These are phyloP conservation scores for Termitomyces sp. DNA, from an alignment of 768 basidiomycete genomes.

Conservation along the genomic window DNA sequence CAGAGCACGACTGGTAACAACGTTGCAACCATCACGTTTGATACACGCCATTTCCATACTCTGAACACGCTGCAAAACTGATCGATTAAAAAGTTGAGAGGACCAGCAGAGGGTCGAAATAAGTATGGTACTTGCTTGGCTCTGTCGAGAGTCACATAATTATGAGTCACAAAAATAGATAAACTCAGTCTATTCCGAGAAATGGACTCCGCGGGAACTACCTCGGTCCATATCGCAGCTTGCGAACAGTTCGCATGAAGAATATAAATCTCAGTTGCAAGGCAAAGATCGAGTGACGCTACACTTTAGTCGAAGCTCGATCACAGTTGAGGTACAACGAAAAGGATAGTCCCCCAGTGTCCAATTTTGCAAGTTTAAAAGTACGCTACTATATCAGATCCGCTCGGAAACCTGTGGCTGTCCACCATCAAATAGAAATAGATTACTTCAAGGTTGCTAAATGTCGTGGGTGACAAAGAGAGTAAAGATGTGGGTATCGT, in stretches of 20 bases:
- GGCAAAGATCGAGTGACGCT: not conserved
- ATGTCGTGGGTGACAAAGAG: not conserved
- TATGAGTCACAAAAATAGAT: not conserved
- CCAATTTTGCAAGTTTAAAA: not conserved
- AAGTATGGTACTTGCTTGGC: not conserved
- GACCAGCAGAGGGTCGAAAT: not conserved
- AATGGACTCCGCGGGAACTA: not conserved
- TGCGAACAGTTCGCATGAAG: not conserved
- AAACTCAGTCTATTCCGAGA: not conserved
- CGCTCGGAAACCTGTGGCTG: not conserved
- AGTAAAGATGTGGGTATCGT: conserved; percentile 9
- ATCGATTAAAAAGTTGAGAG: not conserved
- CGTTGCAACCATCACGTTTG: not conserved
- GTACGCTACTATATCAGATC: not conserved
- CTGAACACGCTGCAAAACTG: not conserved
- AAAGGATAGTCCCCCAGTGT: not conserved
- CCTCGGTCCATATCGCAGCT: not conserved
- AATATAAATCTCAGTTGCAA: not conserved
- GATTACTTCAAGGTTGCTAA: conserved; percentile 1
- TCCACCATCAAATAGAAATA: conserved; percentile 6
- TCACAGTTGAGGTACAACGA: not conserved
- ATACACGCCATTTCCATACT: conserved; percentile 2
- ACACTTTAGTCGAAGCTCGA: not conserved
- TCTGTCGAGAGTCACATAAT: not conserved
- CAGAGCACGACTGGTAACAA: not conserved